phyloP scores from a whole-genome alignment of 106 monocot species.

The Allium sativum region DNA sequence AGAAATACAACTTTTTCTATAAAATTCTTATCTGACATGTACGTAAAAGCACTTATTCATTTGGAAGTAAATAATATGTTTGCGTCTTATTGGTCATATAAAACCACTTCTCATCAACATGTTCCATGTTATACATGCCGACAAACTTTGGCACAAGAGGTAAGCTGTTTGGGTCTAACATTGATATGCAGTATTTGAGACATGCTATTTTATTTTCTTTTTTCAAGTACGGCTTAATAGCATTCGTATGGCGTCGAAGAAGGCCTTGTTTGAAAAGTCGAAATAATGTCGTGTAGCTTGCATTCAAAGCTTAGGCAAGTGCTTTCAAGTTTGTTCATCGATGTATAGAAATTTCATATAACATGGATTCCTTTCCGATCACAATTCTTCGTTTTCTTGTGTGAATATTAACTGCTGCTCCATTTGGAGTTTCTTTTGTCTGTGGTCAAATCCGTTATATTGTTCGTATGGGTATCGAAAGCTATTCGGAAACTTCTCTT shows the following conservation, averaged over 20 bases:
- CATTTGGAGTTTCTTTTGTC: too few relatives aligned
- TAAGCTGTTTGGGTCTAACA: too few relatives aligned
- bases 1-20: neutral
- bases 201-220: neutral
- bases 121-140: too few relatives aligned
- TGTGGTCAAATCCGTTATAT: too few relatives aligned
- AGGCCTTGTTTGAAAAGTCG: neutral
- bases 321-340: neutral
- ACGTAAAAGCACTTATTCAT: neutral
- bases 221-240: neutral
- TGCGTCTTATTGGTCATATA: neutral
- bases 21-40: neutral
- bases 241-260: neutral
- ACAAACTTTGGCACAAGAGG: too few relatives aligned
- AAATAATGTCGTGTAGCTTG: neutral
- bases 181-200: too few relatives aligned
- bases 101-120: constrained; percentile 4
- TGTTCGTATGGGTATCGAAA: too few relatives aligned
- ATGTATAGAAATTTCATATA: neutral
- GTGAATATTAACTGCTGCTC: too few relatives aligned
- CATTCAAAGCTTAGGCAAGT: neutral
- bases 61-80: neutral
- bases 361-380: too few relatives aligned
- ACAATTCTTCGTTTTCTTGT: too few relatives aligned
- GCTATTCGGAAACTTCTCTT: too few relatives aligned